Evolutionary conservation across 371 early-diverging fungal genomes (phyloP).

Genomic region (Basidiobolus heterosporus): DNA sequence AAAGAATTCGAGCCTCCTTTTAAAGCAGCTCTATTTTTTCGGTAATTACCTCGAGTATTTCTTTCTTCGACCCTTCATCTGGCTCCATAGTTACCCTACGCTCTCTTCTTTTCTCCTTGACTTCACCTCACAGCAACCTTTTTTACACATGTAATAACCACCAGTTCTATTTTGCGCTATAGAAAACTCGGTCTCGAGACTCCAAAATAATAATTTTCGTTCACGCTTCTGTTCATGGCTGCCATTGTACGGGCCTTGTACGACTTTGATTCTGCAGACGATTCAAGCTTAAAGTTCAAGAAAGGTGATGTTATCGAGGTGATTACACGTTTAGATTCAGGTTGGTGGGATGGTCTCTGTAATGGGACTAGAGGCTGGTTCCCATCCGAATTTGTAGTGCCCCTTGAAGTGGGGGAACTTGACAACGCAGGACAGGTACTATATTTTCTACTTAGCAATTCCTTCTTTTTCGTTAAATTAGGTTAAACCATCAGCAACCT

Average conservation of each 20-base stretch:
- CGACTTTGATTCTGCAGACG: slow-evolving; percentile 52
- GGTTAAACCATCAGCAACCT: no score
- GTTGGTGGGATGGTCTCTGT: slow-evolving; percentile 82
- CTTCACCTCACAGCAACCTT: neutral
- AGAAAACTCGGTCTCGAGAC: neutral
- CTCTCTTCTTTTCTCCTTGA: neutral
- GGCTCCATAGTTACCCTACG: neutral
- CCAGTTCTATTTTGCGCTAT: neutral
- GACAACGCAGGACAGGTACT: no score
- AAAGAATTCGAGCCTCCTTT: no score
- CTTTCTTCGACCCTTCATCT: no score
- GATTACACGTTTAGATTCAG: slow-evolving; percentile 58
- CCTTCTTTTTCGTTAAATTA: no score
- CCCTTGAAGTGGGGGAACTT: slow-evolving; percentile 15
- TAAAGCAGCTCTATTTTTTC: no score
- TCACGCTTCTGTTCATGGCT: slow-evolving; percentile 10
- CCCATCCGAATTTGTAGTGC: slow-evolving; percentile 65
- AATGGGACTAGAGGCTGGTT: slow-evolving; percentile 66
- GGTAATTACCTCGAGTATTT: no score
- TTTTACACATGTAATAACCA: neutral
- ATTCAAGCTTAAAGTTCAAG: slow-evolving; percentile 53
- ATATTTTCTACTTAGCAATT: no score
- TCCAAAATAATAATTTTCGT: neutral
- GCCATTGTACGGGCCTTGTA: slow-evolving; percentile 61
- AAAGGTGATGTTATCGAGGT: slow-evolving; percentile 70